Evolutionary conservation across 495 filamentous ascomycete species (phyloP).

Genomic region (Annulohypoxylon bovei): DNA sequence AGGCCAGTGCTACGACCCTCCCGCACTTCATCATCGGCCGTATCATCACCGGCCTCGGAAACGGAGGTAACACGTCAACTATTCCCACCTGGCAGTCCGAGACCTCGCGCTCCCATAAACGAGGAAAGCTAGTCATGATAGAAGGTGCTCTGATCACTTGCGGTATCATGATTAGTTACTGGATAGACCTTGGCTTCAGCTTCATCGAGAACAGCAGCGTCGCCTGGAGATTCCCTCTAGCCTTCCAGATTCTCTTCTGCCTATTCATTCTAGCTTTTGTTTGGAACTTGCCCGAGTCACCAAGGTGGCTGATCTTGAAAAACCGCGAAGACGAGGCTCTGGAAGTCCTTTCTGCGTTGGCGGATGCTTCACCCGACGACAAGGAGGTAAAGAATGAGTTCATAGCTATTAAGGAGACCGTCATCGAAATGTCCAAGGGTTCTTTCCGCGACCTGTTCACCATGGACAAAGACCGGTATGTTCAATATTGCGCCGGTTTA

Average conservation of each 20-base stretch:
- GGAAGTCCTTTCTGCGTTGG: conserved; percentile 69
- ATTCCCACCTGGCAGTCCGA: conserved; percentile 85
- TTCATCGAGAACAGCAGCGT: conserved; percentile 68
- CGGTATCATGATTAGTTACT: conserved; percentile 78
- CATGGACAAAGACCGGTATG: conserved; percentile 68
- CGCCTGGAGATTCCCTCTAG: conserved; percentile 79
- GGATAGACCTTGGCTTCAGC: conserved; percentile 77
- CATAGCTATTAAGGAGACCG: conserved; percentile 77
- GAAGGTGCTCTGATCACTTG: conserved; percentile 76
- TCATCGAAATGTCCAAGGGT: conserved; percentile 74
- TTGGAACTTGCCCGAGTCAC: conserved; percentile 75
- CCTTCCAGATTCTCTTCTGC: conserved; percentile 76
- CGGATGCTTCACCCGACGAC: conserved; percentile 63
- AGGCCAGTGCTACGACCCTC: conserved; percentile 66
- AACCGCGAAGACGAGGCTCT: conserved; percentile 72
- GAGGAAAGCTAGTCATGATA: conserved; percentile 83
- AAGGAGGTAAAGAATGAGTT: conserved; percentile 70
- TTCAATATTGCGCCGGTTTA: neutral
- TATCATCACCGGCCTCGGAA: conserved; percentile 74
- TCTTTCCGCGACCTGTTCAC: conserved; percentile 75
- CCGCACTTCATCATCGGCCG: conserved; percentile 73
- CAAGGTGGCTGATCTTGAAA: conserved; percentile 78
- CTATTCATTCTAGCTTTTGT: conserved; percentile 68
- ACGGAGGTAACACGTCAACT: conserved; percentile 67
- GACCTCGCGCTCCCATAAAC: conserved; percentile 75